These are phyloP conservation scores for Melaleuca quinquenervia DNA, from an alignment of 345 rosid genomes.

Conservation along the genomic window DNA sequence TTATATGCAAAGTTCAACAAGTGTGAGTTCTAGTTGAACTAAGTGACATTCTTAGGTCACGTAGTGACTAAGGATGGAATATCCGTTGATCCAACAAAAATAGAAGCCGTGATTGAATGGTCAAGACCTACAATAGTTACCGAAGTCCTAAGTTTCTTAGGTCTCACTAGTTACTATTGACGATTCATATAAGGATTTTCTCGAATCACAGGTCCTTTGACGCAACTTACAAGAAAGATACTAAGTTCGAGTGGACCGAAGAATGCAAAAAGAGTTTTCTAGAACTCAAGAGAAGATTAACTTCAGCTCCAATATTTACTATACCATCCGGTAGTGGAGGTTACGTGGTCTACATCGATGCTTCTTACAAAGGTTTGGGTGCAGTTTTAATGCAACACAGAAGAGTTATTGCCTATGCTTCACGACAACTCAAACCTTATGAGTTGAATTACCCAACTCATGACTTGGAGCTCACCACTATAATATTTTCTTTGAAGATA, in stretches of 20 bases:
- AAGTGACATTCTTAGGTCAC: not conserved
- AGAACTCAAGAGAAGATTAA: not conserved
- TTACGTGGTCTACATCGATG: not conserved
- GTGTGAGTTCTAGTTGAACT: not conserved
- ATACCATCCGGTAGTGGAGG: not conserved
- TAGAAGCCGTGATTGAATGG: not conserved
- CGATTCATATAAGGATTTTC: not conserved
- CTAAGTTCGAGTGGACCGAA: not conserved
- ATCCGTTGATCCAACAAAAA: not conserved
- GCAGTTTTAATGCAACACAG: not conserved
- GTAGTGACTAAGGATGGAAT: not conserved
- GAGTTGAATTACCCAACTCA: not conserved
- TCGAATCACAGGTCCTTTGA: not conserved
- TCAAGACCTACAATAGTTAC: conserved; percentile 24
- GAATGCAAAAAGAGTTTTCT: not conserved
- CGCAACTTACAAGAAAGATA: not conserved
- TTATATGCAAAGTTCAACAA: not conserved
- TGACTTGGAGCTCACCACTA: not conserved
- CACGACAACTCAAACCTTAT: not conserved
- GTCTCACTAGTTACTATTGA: not conserved
- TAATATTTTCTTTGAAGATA: not conserved
- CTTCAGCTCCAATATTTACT: not conserved
- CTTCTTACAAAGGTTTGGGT: not conserved
- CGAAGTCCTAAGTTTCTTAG: not conserved
- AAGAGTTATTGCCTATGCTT: not conserved